Base-by-base conservation (phyloP, 805 yeast genomes). In the Starmera amethionina region DNA sequence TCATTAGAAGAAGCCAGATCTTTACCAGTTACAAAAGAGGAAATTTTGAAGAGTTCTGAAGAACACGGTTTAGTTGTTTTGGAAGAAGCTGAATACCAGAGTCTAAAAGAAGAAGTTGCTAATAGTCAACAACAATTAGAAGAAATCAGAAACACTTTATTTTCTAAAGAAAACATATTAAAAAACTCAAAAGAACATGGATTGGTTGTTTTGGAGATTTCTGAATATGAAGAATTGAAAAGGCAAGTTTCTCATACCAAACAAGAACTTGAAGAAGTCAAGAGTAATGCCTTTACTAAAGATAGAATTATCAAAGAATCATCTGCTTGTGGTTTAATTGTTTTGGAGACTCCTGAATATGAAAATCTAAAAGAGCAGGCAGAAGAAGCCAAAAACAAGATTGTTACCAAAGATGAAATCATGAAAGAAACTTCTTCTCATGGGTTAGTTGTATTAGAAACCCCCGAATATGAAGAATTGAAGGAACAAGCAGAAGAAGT, bases 191-290 rank as follows among this genome's bases (percentile, higher is more conserved):
- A 49, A 5, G 64, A 60, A 18, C 51, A 55, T 34, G 69, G 63
- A 8, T 46, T 66, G 38, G 58, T 62, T 12, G 42, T 58, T 8
- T 40, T 67, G 9, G 56, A 54, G 7, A 49, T 52, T 28, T 54
- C 54, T 10, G 63, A 64, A 27, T 59, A 61, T 42, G 38, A 42
- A 14, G 48, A 47, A n/a, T 42, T 50, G 15, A 38, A 16, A 27
- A 14, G 36, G 10, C 39, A 40, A 8, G 40, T 27, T 14, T 28
- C 22, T 15, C 37, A 30, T 13, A 14, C 29, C 38, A 38, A 36
- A 34, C 32, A n/a, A 36, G 37, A 25, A 9, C 27, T 3, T 22
- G 27, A 22, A 22, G 27, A 22, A 8, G 6, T 22, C 3, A 22
- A 22, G 6, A 8, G 27, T 6, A 37, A 32, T n/a, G 5, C 35